Percentiles rank a stretch among this genome's conserved stretches.
Evolutionary conservation across 768 basidiomycete species (phyloP).

Genomic region (Hygrocybe coccinea): DNA sequence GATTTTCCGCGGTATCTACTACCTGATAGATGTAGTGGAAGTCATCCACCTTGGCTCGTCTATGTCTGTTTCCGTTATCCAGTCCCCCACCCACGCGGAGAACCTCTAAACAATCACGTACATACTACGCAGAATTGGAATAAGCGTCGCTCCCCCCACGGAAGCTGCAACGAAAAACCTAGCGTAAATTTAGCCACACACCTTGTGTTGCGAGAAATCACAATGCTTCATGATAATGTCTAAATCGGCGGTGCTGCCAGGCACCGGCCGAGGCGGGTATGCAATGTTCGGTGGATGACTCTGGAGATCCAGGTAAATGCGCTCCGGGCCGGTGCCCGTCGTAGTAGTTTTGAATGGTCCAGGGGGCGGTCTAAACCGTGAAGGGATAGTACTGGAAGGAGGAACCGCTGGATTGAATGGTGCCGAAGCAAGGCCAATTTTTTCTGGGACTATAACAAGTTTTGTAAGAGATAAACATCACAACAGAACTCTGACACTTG

Average conservation of each 20-base stretch:
- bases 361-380: conserved; percentile 43
- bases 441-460: conserved; percentile 57
- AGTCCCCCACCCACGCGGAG: conserved; percentile 86
- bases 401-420: conserved; percentile 76
- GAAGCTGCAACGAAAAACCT: background rate
- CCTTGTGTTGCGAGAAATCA: conserved; percentile 80
- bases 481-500: background rate
- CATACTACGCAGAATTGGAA: conserved; percentile 55
- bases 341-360: conserved; percentile 52
- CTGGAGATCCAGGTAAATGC: conserved; percentile 72
- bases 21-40: conserved; percentile 91
- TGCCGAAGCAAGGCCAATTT: conserved; percentile 50
- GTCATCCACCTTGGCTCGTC: conserved; percentile 70
- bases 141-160: conserved; percentile 4
- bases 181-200: conserved; percentile 30
- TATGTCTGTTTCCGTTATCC: conserved; percentile 70
- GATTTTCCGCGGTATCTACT: conserved; percentile 33
- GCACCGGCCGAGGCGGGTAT: conserved; percentile 82
- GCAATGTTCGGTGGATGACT: conserved; percentile 57
- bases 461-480: conserved; percentile 8
- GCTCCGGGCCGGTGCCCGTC: conserved; percentile 68
- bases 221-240: conserved; percentile 90
- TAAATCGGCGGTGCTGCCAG: conserved; percentile 82
- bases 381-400: conserved; percentile 42
- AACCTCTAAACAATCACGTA: conserved; percentile 95